Conservation (phyloP, 148 eudicot genomes). For the Tetragonia tetragonoides region DNA sequence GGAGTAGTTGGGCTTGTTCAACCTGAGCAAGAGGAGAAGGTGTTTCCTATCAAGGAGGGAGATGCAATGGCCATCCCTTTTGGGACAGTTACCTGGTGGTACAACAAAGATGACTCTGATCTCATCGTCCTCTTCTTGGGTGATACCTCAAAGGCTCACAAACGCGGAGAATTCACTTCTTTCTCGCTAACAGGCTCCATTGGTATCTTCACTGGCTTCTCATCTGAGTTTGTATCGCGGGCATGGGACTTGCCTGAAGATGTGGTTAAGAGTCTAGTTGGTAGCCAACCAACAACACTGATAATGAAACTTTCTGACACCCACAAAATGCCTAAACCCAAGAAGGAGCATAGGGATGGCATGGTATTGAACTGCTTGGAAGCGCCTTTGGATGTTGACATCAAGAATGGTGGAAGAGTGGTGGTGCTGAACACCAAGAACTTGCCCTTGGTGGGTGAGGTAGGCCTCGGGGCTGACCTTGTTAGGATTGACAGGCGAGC, state of each 20-base stretch:
- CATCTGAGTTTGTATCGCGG: conserved; percentile 70
- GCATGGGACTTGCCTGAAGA: conserved; percentile 78
- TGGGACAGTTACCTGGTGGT: conserved; percentile 86
- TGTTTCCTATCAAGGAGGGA: conserved; percentile 67
- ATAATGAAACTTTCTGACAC: conserved; percentile 56
- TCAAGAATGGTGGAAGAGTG: conserved; percentile 66
- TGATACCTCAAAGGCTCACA: conserved; percentile 77
- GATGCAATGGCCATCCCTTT: conserved; percentile 84
- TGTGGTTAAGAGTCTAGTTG: conserved; percentile 54
- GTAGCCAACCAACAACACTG: conserved; percentile 50
- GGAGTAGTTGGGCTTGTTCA: conserved; percentile 86
- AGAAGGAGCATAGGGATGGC: conserved; percentile 49
- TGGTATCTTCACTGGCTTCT: conserved; percentile 79
- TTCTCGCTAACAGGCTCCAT: conserved; percentile 73
- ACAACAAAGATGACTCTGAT: conserved; percentile 77
- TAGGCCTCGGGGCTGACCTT: conserved; percentile 80
- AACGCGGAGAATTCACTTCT: conserved; percentile 69
- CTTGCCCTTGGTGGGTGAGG: conserved; percentile 87
- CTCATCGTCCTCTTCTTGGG: conserved; percentile 76
- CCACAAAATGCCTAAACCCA: conserved; percentile 72
- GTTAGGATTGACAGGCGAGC: conserved; percentile 65
- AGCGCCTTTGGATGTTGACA: conserved; percentile 82
- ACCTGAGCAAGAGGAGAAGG: conserved; percentile 91
- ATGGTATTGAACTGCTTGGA: conserved; percentile 79
- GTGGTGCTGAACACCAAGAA: conserved; percentile 85